Evolutionary conservation across 164 flowering plant species (phyloP), one percentile per base, ranked within the genome.

Genomic region (Protea cynaroides): DNA sequence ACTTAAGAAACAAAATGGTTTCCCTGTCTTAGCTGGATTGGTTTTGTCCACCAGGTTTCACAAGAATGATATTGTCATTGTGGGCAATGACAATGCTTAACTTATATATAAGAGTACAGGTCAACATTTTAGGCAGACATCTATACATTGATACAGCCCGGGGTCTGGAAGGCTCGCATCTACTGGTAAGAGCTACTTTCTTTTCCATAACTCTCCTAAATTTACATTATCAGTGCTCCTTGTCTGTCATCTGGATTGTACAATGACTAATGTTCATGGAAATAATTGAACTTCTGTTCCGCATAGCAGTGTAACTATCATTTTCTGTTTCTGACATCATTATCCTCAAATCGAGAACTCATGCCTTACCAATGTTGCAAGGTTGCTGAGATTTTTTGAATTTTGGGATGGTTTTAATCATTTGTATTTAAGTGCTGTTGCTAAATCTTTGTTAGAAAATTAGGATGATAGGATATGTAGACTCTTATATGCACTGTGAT

Each of bases 51-150:
- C 51, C 75, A 94, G 98, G 96, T 82, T 91, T 94, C 68, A 83
- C 93, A 8, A 88, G 82, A 79, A 76, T 85, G 81, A 81, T 79
- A 40, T 68, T 80, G 71, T 91, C 97, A 12, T 63, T 88, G 23
- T 91, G 97, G 97, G 71, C 96, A 56, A 75, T 84, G 80, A 86
- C 89, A 6, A 74, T 81, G 74, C 83, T 86, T 55, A 84, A 79
- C 82, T 84, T 94, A 67, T 88, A 83, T 63, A 77, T 89, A 25
- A 81, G 92, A 75, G 88, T 89, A 76, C 96, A 84, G 74, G 96
- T 88, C 73, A 91, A 91, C 74, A 91, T 94, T 64, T 66, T 94
- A 56, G 99, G 96, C 68, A 85, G 99, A 59, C 96, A 89, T 82
- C 75, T 94, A 57, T 94, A 91, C 67, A 72, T 94, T 60, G 95